Evolutionary conservation across 768 basidiomycete species (phyloP).

Genomic region (Pluteus cervinus): DNA sequence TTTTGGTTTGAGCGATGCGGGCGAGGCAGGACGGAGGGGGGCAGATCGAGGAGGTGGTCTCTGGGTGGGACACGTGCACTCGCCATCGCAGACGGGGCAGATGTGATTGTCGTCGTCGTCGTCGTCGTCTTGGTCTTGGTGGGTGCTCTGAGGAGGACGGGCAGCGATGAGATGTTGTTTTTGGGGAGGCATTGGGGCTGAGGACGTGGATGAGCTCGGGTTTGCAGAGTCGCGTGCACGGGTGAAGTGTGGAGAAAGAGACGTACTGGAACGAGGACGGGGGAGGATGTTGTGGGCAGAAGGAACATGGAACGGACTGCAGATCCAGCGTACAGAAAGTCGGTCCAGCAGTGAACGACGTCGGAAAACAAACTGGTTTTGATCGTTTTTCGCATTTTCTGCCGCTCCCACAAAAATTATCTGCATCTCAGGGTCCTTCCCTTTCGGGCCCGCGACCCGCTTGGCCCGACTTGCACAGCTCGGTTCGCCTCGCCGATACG

Average conservation of each 20-base stretch:
- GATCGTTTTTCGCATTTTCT: not conserved
- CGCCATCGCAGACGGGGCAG: conserved; percentile 87
- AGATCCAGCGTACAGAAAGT: too few relatives aligned
- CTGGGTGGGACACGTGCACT: conserved; percentile 71
- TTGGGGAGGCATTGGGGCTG: conserved; percentile 27
- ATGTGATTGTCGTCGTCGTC: conserved; percentile 84
- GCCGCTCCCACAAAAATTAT: conserved; percentile 10
- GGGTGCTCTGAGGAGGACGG: conserved; percentile 64
- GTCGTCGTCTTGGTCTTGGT: conserved; percentile 31
- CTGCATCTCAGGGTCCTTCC: conserved; percentile 4
- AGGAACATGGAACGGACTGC: too few relatives aligned
- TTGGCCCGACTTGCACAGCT: too few relatives aligned
- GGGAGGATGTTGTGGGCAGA: not conserved
- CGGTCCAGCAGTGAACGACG: too few relatives aligned
- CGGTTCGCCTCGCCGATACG: too few relatives aligned
- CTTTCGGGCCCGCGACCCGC: not conserved
- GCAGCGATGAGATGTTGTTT: conserved; percentile 59
- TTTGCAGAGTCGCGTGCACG: conserved; percentile 9
- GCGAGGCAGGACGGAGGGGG: conserved; percentile 26
- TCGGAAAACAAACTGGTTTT: not conserved
- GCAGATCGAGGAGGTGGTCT: conserved; percentile 25
- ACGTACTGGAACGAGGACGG: conserved; percentile 3
- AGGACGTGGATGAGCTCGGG: conserved; percentile 9
- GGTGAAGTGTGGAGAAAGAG: conserved; percentile 4
- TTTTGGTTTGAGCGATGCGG: conserved; percentile 17